These are phyloP conservation scores for Corymbia calophylla DNA, from an alignment of 441 rosid genomes.

Conservation along the genomic window DNA sequence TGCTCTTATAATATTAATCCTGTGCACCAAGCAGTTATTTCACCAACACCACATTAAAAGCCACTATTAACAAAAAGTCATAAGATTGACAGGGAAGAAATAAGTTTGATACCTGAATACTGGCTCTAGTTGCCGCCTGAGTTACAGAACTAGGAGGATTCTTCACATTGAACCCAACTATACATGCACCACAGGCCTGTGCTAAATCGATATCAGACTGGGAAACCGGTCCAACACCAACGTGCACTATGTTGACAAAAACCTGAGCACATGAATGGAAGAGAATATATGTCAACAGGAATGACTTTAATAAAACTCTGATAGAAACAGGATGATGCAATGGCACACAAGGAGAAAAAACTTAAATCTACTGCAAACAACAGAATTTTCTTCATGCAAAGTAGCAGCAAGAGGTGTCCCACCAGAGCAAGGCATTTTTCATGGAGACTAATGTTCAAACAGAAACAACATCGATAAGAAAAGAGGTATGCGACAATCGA, in stretches of 20 bases:
- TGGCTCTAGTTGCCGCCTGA: conserved; percentile 1
- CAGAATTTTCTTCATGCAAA: neutral
- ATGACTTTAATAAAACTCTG: neutral
- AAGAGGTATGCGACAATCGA: neutral
- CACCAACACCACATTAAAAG: neutral
- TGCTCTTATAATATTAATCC: neutral
- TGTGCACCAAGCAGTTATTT: neutral
- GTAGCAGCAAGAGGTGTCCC: neutral
- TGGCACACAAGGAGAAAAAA: neutral
- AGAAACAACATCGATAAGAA: neutral
- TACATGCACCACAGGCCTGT: conserved; percentile 80
- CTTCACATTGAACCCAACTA: conserved; percentile 63
- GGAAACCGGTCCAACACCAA: conserved; percentile 81
- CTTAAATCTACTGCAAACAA: neutral
- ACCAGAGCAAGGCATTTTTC: neutral
- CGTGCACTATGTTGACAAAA: conserved; percentile 78
- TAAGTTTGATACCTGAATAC: neutral
- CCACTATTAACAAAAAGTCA: neutral
- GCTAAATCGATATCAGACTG: conserved; percentile 89
- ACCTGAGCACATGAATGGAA: conserved; percentile 39
- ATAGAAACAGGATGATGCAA: neutral
- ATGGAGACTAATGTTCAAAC: neutral
- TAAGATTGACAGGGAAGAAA: neutral
- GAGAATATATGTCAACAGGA: neutral
- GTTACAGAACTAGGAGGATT: conserved; percentile 1